Evolutionary conservation across 129 eudicot species (phyloP), one percentile per base, ranked within the genome.

Genomic region (Saposhnikovia divaricata): DNA sequence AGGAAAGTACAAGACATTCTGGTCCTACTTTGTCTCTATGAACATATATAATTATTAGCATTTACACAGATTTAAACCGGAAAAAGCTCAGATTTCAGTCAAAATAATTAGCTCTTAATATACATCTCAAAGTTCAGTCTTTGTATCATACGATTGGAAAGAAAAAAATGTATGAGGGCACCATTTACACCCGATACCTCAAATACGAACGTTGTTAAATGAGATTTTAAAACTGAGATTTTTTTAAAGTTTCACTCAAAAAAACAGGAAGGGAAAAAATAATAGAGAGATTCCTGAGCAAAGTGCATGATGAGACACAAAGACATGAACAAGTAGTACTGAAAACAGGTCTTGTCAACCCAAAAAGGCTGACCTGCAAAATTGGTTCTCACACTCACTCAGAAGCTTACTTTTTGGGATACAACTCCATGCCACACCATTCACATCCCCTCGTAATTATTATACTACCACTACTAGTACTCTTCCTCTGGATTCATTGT

Each of bases 321-420:
- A 70, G 74, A 38, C 75, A 70, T 3, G 11, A 38, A 40, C 45
- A 40, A 70, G 10, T 47, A 18, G 39, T 61, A n/a, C 69, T 25
- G 69, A 61, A 59, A 61, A 61, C 69, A 61, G 69, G 69, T 61
- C 69, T 61, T 61, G 69, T 61, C 69, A 61, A 61, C 69, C 69
- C 69, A 3, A 61, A 61, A 61, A 61, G 69, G 69, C 69, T 61
- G 34, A 61, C 69, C 69, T 61, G 69, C 34, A 25, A 61, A 61
- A 61, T 61, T 15, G 69, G 15, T n/a, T 61, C 69, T 59, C 65
- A 23, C 28, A 50, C 57, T 57, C 57, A 50, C 61, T 57, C 69
- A 61, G 34, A 61, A 61, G 6, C 69, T n/a, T 2, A 61, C 69
- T 61, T 61, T 59, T n/a, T 25, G 69, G 31, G 34, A 13, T 27